phyloP scores from a whole-genome alignment of 2,329 filamentous ascomycete genomes.

The Aspergillus viridinutans region DNA sequence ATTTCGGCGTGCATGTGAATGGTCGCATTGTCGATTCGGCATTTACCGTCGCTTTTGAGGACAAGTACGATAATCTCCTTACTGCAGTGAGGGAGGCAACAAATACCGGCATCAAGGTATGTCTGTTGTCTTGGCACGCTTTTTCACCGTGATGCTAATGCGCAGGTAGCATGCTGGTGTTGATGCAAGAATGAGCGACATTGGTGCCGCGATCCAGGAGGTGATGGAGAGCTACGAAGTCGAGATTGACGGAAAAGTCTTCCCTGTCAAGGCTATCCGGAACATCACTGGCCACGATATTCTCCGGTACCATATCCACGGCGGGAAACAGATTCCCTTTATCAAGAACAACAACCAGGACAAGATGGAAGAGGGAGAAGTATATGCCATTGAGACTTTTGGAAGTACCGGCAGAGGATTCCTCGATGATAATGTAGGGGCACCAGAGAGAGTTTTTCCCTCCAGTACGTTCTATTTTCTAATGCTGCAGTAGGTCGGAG shows the following conservation, averaged over 20 bases:
- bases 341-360: conserved; percentile 47
- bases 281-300: conserved; percentile 56
- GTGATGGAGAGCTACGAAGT: conserved; percentile 61
- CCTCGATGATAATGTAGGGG: conserved; percentile 43
- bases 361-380: conserved; percentile 57
- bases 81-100: conserved; percentile 52
- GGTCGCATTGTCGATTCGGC: conserved; percentile 77
- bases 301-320: conserved; percentile 52
- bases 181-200: conserved; percentile 52
- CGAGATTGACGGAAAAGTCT: conserved; percentile 50
- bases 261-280: conserved; percentile 53
- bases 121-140: too few relatives aligned
- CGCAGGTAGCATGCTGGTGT: conserved; percentile 47
- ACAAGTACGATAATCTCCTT: conserved; percentile 69
- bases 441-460: background rate
- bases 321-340: conserved; percentile 54
- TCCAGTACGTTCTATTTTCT: background rate
- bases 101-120: conserved; percentile 50
- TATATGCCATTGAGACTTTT: conserved; percentile 58
- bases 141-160: background rate
- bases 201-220: conserved; percentile 57
- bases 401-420: conserved; percentile 52
- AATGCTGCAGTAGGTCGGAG: conserved; percentile 35
- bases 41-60: conserved; percentile 74
- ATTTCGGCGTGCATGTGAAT: conserved; percentile 77